A percentile compares a stretch with the other conserved stretches of the same genome.
Conservation (phyloP, 116 monocot species). For the Trichopus zeylanicus region DNA sequence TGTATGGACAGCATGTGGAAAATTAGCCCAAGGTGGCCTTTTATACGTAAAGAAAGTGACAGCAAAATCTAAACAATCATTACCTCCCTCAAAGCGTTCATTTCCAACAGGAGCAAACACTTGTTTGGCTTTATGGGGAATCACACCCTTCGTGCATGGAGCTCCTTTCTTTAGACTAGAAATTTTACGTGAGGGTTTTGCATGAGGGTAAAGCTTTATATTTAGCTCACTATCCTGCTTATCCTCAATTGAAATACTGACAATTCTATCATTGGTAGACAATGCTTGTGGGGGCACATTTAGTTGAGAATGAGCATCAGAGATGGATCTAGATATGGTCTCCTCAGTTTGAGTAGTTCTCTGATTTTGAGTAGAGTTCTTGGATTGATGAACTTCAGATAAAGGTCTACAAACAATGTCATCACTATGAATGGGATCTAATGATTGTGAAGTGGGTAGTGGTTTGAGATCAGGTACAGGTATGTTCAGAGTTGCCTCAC, state of each 20-base stretch:
- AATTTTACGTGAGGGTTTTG: constrained; percentile 26
- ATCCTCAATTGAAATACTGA: constrained; percentile 9
- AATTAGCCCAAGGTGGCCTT: no score
- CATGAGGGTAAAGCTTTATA: constrained; percentile 17
- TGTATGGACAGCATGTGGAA: constrained; percentile 24
- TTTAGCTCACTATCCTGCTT: constrained; percentile 17
- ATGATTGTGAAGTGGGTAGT: no score
- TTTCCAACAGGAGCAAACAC: constrained; percentile 9
- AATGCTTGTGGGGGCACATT: constrained; percentile 18
- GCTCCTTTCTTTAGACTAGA: constrained; percentile 25
- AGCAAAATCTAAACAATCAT: constrained; percentile 7
- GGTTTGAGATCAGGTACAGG: constrained; percentile 3
- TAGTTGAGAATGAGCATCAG: constrained; percentile 6
- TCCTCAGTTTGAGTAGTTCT: constrained; percentile 5
- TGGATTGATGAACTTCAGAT: constrained; percentile 8
- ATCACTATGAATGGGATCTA: constrained; percentile 18
- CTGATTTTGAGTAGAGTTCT: constrained; percentile 5
- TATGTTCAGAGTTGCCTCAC: constrained; percentile 8
- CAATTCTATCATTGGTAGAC: background rate
- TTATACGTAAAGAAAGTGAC: no score
- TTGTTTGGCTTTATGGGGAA: constrained; percentile 26
- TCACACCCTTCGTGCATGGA: constrained; percentile 9
- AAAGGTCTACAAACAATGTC: constrained; percentile 7
- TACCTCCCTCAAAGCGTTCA: constrained; percentile 67
- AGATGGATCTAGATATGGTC: constrained; percentile 1